Evolutionary conservation across 2,329 filamentous ascomycete species (phyloP).

Genomic region (Colletotrichum brevisporum): DNA sequence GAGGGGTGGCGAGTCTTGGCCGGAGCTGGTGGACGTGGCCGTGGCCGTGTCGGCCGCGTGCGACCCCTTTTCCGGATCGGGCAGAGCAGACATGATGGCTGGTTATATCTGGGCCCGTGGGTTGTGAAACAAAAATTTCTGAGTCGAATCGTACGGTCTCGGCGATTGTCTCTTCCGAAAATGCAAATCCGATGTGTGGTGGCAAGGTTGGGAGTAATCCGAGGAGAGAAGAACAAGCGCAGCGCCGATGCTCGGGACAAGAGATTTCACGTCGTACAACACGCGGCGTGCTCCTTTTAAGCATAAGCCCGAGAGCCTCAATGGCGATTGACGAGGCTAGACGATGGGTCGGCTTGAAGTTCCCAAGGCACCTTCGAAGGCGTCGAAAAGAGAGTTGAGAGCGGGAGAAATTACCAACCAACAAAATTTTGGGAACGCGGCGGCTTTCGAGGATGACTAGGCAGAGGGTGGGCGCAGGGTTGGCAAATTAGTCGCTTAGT

Average conservation of each 20-base stretch:
- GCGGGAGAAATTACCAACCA: conserved; percentile 6
- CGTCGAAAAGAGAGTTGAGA: neutral
- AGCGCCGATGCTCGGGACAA: conserved; percentile 21
- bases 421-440: conserved; percentile 16
- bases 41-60: conserved; percentile 29
- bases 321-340: neutral
- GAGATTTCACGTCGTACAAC: conserved; percentile 18
- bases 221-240: conserved; percentile 1
- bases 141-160: neutral
- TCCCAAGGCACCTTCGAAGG: neutral
- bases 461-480: conserved; percentile 11
- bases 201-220: neutral
- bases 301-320: neutral
- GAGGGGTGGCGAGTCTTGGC: conserved; percentile 35
- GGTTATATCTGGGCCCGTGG: neutral
- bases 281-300: neutral
- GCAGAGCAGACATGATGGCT: conserved; percentile 28
- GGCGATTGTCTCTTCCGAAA: neutral
- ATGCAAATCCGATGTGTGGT: neutral
- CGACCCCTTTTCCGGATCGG: conserved; percentile 36
- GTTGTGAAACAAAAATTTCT: neutral
- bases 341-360: conserved; percentile 3
- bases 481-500: neutral
- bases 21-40: conserved; percentile 23
- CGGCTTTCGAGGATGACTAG: conserved; percentile 12